Percentiles rank a stretch among this genome's conserved stretches.
phyloP scores from a whole-genome alignment of 2,329 filamentous ascomycete genomes.

The Nemania abortiva region DNA sequence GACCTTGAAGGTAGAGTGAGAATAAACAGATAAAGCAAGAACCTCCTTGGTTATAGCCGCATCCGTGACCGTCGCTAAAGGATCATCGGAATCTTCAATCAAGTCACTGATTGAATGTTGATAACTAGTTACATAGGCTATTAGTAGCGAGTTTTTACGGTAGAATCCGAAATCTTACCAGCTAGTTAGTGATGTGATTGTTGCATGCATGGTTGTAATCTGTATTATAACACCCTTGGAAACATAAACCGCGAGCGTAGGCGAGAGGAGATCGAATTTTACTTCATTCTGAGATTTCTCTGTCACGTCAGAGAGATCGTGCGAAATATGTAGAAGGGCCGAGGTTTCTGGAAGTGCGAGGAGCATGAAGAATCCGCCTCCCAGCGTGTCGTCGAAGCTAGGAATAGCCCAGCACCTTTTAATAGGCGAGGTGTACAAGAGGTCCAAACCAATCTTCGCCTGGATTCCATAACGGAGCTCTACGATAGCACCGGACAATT shows the following conservation, averaged over 20 bases:
- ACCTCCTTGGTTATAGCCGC: constrained; percentile 56
- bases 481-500: constrained; percentile 70
- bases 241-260: constrained; percentile 62
- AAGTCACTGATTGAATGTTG: constrained; percentile 52
- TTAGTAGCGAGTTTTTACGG: constrained; percentile 29
- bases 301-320: constrained; percentile 60
- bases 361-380: constrained; percentile 57
- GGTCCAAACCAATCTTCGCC: constrained; percentile 72
- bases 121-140: constrained; percentile 43
- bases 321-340: constrained; percentile 61
- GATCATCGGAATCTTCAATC: constrained; percentile 46
- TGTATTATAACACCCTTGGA: constrained; percentile 61
- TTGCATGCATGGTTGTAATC: constrained; percentile 63
- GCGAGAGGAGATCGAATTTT: constrained; percentile 64
- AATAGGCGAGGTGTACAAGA: constrained; percentile 63
- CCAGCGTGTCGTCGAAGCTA: constrained; percentile 38
- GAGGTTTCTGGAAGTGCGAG: constrained; percentile 64
- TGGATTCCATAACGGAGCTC: constrained; percentile 78
- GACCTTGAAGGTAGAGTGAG: constrained; percentile 54
- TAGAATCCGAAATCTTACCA: constrained; percentile 51
- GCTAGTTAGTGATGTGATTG: constrained; percentile 53
- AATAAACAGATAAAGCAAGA: constrained; percentile 60
- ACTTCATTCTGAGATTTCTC: constrained; percentile 57
- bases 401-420: constrained; percentile 67
- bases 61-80: constrained; percentile 54